These are phyloP conservation scores for Stentor coeruleus DNA, from an alignment of 73 alveolate genomes.

Conservation along the genomic window DNA sequence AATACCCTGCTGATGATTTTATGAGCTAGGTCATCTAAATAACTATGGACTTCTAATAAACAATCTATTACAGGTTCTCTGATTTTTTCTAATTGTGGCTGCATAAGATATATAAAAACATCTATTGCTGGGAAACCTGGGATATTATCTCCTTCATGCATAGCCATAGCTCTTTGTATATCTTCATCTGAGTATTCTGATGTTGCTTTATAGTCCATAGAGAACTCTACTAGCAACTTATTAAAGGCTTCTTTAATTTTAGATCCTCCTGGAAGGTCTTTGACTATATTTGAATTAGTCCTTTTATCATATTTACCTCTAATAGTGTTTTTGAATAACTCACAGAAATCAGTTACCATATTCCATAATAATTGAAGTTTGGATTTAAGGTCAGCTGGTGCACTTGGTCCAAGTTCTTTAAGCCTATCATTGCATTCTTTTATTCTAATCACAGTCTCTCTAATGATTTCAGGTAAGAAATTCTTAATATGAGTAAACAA, in stretches of 20 bases:
- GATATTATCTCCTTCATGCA: constrained; percentile 62
- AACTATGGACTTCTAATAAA: constrained; percentile 51
- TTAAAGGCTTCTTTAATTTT: constrained; percentile 30
- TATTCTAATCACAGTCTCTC: constrained; percentile 63
- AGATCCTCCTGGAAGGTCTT: constrained; percentile 69
- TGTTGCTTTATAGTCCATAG: constrained; percentile 36
- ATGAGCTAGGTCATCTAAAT: constrained; percentile 55
- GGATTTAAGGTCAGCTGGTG: constrained; percentile 72
- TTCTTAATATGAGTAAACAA: constrained; percentile 73
- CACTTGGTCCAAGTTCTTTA: constrained; percentile 80
- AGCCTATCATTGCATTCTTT: constrained; percentile 69
- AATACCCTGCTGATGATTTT: constrained; percentile 55
- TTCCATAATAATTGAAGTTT: too few relatives aligned
- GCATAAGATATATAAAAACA: constrained; percentile 46
- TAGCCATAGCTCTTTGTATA: constrained; percentile 44
- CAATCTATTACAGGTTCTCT: constrained; percentile 76
- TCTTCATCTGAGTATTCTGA: constrained; percentile 56
- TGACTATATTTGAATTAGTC: constrained; percentile 31
- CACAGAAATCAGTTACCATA: constrained; percentile 93
- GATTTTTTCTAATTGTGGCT: constrained; percentile 60
- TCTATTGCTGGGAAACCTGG: constrained; percentile 68
- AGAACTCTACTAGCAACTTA: background rate
- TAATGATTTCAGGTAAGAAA: constrained; percentile 86
- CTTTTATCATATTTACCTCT: constrained; percentile 58
- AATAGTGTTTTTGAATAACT: constrained; percentile 56